phyloP scores from a whole-genome alignment of 306 rosid genomes.

The Astragalus glycyphyllos region DNA sequence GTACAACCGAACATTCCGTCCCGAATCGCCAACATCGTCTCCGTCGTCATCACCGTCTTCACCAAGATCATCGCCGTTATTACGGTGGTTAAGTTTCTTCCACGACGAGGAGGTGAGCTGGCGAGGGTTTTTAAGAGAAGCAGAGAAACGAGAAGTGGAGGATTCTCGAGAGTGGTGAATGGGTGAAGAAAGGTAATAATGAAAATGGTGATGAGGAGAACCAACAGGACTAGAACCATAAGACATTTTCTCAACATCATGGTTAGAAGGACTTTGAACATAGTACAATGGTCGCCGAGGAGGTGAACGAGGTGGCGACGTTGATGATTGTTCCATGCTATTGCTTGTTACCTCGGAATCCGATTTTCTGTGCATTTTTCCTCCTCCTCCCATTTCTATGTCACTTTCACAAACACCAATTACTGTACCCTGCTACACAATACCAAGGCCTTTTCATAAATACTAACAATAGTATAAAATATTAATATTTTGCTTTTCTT shows the following conservation, averaged over 20 bases:
- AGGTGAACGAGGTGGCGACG: slow-evolving; percentile 73
- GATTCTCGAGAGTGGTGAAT: slow-evolving; percentile 98
- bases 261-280: slow-evolving; percentile 94
- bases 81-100: slow-evolving; percentile 59
- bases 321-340: slow-evolving; percentile 62
- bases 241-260: slow-evolving; percentile 93
- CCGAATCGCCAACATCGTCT: slow-evolving; percentile 13
- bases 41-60: slow-evolving; percentile 23
- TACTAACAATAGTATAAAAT: background rate
- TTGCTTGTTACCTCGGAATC: slow-evolving; percentile 85
- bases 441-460: background rate
- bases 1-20: slow-evolving; percentile 55
- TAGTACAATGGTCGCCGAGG: slow-evolving; percentile 86
- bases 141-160: slow-evolving; percentile 91
- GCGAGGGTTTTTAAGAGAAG: slow-evolving; percentile 71
- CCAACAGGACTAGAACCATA: slow-evolving; percentile 82
- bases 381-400: slow-evolving; percentile 28
- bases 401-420: background rate
- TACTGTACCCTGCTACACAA: background rate
- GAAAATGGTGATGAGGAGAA: slow-evolving; percentile 67
- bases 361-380: slow-evolving; percentile 75
- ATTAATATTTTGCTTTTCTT: background rate
- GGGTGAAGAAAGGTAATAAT: slow-evolving; percentile 78
- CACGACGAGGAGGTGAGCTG: slow-evolving; percentile 47
- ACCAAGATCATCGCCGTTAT: slow-evolving; percentile 41